phyloP scores from a whole-genome alignment of 2,329 filamentous ascomycete species.

The Bisporella sp. region DNA sequence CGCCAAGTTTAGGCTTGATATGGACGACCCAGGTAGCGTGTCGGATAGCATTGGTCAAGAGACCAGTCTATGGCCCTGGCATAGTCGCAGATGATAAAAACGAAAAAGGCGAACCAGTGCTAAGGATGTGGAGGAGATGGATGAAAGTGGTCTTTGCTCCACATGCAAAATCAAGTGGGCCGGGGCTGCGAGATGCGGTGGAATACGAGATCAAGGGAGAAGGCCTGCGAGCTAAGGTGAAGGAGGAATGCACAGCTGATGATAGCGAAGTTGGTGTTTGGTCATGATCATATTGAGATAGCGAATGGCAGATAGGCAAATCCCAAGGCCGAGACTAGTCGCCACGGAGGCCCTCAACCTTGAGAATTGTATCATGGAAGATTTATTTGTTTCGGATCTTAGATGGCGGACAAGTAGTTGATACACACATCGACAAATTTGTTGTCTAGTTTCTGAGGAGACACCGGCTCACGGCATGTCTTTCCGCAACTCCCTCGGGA shows the following conservation, averaged over 20 bases:
- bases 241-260: not conserved
- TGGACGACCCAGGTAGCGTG: slow-evolving; percentile 87
- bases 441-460: too few species aligned
- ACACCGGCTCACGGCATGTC: too few species aligned
- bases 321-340: too few species aligned
- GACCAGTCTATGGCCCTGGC: slow-evolving; percentile 42
- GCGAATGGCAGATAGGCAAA: too few species aligned
- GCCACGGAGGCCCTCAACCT: too few species aligned
- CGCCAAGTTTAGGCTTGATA: slow-evolving; percentile 77
- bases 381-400: too few species aligned
- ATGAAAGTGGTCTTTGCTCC: slow-evolving; percentile 88
- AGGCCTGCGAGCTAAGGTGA: slow-evolving; percentile 40
- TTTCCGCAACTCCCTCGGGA: too few species aligned
- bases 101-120: slow-evolving; percentile 37
- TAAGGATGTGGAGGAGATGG: slow-evolving; percentile 62
- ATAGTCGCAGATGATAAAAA: slow-evolving; percentile 30
- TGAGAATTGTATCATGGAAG: too few species aligned
- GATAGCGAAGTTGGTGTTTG: slow-evolving; percentile 3
- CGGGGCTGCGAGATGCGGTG: slow-evolving; percentile 43
- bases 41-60: slow-evolving; percentile 74
- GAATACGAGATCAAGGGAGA: slow-evolving; percentile 71
- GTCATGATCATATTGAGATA: too few species aligned
- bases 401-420: too few species aligned
- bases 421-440: too few species aligned
- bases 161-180: slow-evolving; percentile 53